Conservation (phyloP, 2,329 filamentous ascomycete genomes). For the Orbilia quercus region DNA sequence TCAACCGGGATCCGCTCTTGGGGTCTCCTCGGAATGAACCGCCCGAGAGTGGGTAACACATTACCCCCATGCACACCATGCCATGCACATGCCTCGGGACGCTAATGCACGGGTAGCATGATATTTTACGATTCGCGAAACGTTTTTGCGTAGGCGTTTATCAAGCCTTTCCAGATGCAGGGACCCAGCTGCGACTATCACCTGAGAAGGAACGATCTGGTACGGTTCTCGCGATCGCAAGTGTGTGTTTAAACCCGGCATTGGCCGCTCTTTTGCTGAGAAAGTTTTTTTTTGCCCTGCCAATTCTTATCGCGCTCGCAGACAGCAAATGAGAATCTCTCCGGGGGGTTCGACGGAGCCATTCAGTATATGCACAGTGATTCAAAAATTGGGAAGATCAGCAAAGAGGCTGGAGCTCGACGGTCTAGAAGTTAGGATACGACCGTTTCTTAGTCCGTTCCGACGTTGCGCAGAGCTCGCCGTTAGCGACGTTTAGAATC, state of each 20-base stretch:
- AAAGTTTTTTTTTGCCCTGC: not conserved
- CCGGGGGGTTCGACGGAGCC: conserved; percentile 19
- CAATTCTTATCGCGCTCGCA: conserved; percentile 53
- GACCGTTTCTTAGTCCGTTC: conserved; percentile 30
- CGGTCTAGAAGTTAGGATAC: conserved; percentile 41
- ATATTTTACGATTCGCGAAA: conserved; percentile 54
- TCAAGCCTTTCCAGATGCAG: conserved; percentile 42
- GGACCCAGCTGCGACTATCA: conserved; percentile 48
- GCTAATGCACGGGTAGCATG: conserved; percentile 57
- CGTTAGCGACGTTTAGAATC: conserved; percentile 1
- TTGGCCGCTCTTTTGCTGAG: conserved; percentile 23
- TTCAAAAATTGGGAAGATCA: conserved; percentile 15
- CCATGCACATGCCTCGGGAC: conserved; percentile 31
- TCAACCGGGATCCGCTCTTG: conserved; percentile 17
- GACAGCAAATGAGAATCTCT: conserved; percentile 19
- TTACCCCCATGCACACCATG: not conserved
- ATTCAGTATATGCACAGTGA: conserved; percentile 8
- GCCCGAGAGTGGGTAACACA: conserved; percentile 34
- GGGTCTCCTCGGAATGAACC: conserved; percentile 49
- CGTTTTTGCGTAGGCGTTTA: conserved; percentile 33
- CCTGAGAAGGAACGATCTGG: conserved; percentile 28
- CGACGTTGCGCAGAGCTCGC: conserved; percentile 32
- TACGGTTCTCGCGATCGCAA: conserved; percentile 18
- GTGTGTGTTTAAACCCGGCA: conserved; percentile 27
- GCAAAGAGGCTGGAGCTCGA: conserved; percentile 19